Evolutionary conservation across 2,329 filamentous ascomycete species (phyloP), one percentile per base, ranked within the genome.

Genomic region (Neopestalotiopsis rosae): DNA sequence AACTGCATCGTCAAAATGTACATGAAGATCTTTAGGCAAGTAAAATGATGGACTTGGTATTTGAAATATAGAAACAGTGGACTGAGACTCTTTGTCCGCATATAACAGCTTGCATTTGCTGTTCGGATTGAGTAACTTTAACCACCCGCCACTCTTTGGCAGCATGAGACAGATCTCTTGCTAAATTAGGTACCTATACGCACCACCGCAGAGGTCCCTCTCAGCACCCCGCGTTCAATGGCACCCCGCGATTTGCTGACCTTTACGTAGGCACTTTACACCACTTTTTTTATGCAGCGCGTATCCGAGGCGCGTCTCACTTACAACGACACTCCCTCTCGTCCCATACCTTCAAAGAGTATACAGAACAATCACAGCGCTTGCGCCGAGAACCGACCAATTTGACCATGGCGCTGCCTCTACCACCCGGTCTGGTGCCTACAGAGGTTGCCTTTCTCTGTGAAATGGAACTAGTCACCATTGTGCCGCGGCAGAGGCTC

Each of bases 381-480:
- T 12, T 42, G 17, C 38, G 32, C 24, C 5, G 24, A 20, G 3
- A 34, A 52, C 14, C 61, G 40, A 30, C 49, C 40, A 49, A 45
- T 30, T 49, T n/a, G n/a, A 30, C 10, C 32, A 77, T 79, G 78
- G 78, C 78, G 38, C 75, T 79, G 32, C 76, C 77, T 34, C 66
- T 78, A 34, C 74, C 75, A 13, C 71, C 76, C 1, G 83, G 91
- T 80, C 87, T 98, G 59, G 92, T 93, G 75, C 94, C 96, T 69
- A 87, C 93, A 72, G 96, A 99, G 83, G 92, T 97, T 61, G 93
- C 94, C 65, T 99, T 98, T 78, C 85, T 98, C 34, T 97, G 95
- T 81, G 96, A 99, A 84, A 98, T 98, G 94, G 95, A 98, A 83
- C 89, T 94, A 76, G 92, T 99, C 68, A 98, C 95, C 0, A 89